A percentile compares a stretch with the other conserved stretches of the same genome.
Evolutionary conservation across 192 early-diverging fungal genomes (phyloP).

Genomic region (Rhizoclosmatium globosum): DNA sequence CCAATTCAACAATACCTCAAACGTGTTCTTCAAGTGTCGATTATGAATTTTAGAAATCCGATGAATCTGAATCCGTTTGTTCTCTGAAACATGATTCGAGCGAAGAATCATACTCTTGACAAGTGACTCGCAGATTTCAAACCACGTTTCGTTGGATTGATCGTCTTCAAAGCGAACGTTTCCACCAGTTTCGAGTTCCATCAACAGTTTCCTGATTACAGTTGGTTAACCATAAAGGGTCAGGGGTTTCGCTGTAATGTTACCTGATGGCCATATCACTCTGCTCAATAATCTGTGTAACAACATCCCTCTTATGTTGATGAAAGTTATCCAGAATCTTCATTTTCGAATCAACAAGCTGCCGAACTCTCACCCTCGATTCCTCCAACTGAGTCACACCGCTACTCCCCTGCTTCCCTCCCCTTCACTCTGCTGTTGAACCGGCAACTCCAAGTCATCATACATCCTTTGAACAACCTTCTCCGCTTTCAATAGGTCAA

Average conservation of each 20-base stretch:
- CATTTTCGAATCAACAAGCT: constrained; percentile 43
- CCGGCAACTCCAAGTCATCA: constrained; percentile 45
- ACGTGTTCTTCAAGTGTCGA: constrained; percentile 51
- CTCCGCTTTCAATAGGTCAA: constrained; percentile 26
- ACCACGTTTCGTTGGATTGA: constrained; percentile 56
- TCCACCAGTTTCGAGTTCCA: constrained; percentile 71
- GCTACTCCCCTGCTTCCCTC: neutral
- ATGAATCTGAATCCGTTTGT: constrained; percentile 58
- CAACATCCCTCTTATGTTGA: constrained; percentile 44
- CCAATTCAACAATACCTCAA: constrained; percentile 46
- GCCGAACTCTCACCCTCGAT: constrained; percentile 32
- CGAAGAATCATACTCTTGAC: constrained; percentile 54
- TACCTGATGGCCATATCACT: constrained; percentile 62
- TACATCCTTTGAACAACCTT: constrained; percentile 45
- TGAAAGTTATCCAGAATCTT: constrained; percentile 40
- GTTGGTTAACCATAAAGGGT: neutral
- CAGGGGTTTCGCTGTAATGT: too few relatives aligned
- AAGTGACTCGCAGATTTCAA: constrained; percentile 53
- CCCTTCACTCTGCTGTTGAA: neutral
- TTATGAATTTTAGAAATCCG: constrained; percentile 63
- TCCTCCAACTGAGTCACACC: constrained; percentile 33
- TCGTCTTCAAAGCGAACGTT: constrained; percentile 70
- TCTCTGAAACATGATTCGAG: constrained; percentile 26
- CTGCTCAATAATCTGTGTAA: constrained; percentile 48
- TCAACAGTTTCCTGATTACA: constrained; percentile 51